Base-by-base conservation (phyloP, 208 protist genomes). In the Trypanosoma lewisi region DNA sequence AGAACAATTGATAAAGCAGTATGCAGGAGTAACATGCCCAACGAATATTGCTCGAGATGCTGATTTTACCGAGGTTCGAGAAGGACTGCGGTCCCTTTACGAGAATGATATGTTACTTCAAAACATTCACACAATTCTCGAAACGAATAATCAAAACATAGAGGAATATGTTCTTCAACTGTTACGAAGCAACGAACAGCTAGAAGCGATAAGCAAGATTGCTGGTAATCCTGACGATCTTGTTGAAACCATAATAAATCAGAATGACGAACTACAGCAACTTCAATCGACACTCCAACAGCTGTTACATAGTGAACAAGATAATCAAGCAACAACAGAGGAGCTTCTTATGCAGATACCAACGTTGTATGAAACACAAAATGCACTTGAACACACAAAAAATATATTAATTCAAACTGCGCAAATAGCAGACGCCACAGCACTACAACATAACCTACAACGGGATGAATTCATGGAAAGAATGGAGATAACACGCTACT, bases 1-100 rank as follows among this genome's bases (percentile, higher is more conserved):
- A 44, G 33, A 58, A 49, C 55, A 63, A 30, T n/a, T 70, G 21
- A 51, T 70, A 70, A 34, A 70, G 11, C 17, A 39, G 2, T 63
- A 63, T 50, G 45, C 14, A 19, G 23, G 42, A 17, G 19, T 28
- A 51, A 48, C 5, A 23, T 16, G 11, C 21, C 8, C 33, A 27
- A 16, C 1, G 27, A 56, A 25, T n/a, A 27, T 23, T 2, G 31
- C 2, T 8, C 17, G 30, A 4, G n/a, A 52, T 12, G 57, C 16
- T 30, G 42, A 58, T n/a, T 63, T 44, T 33, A 57, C 36, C 9
- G 23, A 58, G 33, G 19, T 63, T 17, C 31, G 62, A 37, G 33
- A 63, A 7, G 25, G 37, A 4, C 37, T 70, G 2, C 16, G 33
- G 6, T 37, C 45, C 8, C 42, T 62, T 55, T 3, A 33, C 1